A percentile compares a stretch with the other conserved stretches of the same genome.
These are phyloP conservation scores for Boletus huronensis DNA, from an alignment of 768 basidiomycete genomes.

Conservation along the genomic window DNA sequence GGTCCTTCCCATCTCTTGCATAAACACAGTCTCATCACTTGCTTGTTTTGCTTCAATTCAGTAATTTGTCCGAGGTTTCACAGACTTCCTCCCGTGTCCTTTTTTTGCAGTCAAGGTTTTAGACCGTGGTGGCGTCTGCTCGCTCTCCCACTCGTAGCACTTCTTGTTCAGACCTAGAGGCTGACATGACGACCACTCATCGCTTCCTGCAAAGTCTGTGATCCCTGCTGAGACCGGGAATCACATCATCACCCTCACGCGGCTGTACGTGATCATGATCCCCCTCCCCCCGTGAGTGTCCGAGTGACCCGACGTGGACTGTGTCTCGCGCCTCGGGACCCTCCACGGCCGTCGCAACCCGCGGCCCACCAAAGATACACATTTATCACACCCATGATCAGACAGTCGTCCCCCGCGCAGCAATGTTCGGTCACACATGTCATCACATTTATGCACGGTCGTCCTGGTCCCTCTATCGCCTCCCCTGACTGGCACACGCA, in stretches of 20 bases:
- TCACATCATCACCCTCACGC: conserved; percentile 16
- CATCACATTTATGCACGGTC: conserved; percentile 4
- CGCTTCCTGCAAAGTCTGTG: conserved; percentile 3
- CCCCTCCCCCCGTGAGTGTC: conserved; percentile 7
- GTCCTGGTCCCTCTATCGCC: conserved; percentile 20
- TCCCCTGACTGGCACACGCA: conserved; percentile 7
- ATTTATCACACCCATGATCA: conserved; percentile 4
- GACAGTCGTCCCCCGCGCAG: conserved; percentile 5
- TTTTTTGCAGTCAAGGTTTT: conserved; percentile 16
- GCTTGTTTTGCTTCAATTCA: no score
- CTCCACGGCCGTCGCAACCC: conserved; percentile 20
- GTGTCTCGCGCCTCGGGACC: conserved; percentile 18
- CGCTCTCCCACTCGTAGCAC: no score
- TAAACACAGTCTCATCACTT: no score
- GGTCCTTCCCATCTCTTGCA: conserved; percentile 13
- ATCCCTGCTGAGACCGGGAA: conserved; percentile 4
- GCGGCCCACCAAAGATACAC: conserved; percentile 10
- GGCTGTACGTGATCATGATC: conserved; percentile 23
- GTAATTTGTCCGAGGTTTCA: not conserved
- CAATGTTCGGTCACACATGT: conserved; percentile 6
- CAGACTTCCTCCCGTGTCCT: not conserved
- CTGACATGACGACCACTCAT: conserved; percentile 2
- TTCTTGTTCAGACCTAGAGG: not conserved
- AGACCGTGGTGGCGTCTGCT: not conserved
- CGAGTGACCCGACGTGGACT: conserved; percentile 16